A percentile compares a stretch with the other conserved stretches of the same genome.
Conservation (phyloP, 768 basidiomycete genomes). For the Hypholoma sublateritium region DNA sequence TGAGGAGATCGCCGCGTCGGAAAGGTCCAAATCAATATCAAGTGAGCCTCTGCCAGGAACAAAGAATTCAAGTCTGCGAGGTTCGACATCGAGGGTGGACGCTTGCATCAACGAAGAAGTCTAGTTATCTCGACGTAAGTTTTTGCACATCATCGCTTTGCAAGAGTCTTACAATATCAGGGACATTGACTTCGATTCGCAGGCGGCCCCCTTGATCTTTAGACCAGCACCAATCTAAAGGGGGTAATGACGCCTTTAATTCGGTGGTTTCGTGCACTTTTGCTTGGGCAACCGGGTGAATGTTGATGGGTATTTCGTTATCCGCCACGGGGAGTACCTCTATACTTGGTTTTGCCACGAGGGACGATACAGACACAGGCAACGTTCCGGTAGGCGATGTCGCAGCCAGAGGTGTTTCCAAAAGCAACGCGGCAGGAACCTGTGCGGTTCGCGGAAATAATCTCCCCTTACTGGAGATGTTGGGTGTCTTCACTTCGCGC, state of each 20-base stretch:
- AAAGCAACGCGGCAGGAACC: conserved; percentile 39
- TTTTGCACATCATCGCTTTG: background rate
- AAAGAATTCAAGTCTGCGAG: conserved; percentile 52
- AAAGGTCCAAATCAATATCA: conserved; percentile 55
- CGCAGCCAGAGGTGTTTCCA: conserved; percentile 13
- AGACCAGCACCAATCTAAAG: conserved; percentile 55
- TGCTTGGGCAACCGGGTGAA: background rate
- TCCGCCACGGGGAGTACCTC: background rate
- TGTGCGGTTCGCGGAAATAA: conserved; percentile 55
- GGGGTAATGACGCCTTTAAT: conserved; percentile 13
- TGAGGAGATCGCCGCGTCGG: conserved; percentile 52
- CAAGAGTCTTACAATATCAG: conserved; percentile 47
- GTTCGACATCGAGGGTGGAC: conserved; percentile 65
- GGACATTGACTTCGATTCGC: conserved; percentile 50
- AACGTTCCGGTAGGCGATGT: background rate
- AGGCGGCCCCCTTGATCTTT: conserved; percentile 41
- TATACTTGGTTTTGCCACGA: background rate
- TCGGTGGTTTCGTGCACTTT: background rate
- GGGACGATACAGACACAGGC: background rate
- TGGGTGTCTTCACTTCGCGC: conserved; percentile 69
- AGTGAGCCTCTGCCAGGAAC: conserved; percentile 49
- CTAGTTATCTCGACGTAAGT: conserved; percentile 26
- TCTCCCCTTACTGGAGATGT: conserved; percentile 74
- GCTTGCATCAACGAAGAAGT: conserved; percentile 42
- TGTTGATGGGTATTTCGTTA: no score